Percentiles rank a stretch among this genome's conserved stretches.
Evolutionary conservation across 1,139 yeast species (phyloP).

Genomic region (Blastobotrys capitulatus): DNA sequence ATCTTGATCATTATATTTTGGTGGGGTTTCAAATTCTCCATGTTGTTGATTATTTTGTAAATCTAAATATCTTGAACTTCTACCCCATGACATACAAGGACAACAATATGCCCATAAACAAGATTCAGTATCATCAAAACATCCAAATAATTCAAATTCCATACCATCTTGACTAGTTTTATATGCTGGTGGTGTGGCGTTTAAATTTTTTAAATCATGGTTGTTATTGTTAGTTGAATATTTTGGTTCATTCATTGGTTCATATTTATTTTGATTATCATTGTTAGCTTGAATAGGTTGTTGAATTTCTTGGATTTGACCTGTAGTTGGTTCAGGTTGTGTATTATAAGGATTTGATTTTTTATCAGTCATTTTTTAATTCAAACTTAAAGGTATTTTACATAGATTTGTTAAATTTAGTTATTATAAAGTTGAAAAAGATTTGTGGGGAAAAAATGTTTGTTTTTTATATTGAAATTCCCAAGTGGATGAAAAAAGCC

Average conservation of each 20-base stretch:
- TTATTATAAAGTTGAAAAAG: too few species aligned
- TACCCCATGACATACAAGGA: conserved; percentile 9
- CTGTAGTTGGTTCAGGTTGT: not conserved
- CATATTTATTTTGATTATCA: not conserved
- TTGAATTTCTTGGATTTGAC: not conserved
- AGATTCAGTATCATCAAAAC: not conserved
- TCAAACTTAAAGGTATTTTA: too few species aligned
- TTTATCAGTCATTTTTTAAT: too few species aligned
- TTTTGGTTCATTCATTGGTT: not conserved
- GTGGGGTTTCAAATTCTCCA: conserved; percentile 1
- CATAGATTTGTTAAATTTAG: too few species aligned
- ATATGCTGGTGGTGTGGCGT: not conserved
- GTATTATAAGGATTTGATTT: too few species aligned
- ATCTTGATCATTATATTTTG: not conserved
- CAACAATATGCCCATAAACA: conserved; percentile 4
- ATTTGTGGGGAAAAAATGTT: too few species aligned
- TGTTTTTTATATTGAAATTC: too few species aligned
- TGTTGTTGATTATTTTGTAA: not conserved
- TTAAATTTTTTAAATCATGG: not conserved
- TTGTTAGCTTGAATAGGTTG: not conserved
- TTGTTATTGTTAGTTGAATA: not conserved
- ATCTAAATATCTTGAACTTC: conserved; percentile 1
- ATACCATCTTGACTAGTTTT: not conserved
- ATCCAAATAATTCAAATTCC: not conserved
- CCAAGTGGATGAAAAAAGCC: too few species aligned